Base-by-base conservation (phyloP, 1,139 yeast species). In the Candida sp. region DNA sequence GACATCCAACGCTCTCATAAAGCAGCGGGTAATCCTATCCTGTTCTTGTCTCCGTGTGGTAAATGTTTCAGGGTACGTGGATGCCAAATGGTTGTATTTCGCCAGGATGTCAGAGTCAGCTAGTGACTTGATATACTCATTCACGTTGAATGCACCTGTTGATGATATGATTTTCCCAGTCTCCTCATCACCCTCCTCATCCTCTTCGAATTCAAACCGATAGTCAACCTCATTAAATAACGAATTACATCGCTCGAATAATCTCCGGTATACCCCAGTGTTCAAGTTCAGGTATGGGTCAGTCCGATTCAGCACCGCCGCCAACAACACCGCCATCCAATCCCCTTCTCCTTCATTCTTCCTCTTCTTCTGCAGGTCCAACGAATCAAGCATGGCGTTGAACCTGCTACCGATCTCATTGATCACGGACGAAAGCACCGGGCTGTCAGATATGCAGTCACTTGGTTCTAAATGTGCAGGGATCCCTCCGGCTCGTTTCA, bases 261-360 rank as follows among this genome's bases (percentile, higher is more conserved):
- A 45, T 5, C 47, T 35, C 25, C 47, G 44, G 47, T 60, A 62
- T 26, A 27, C 26, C 1, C 48, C 50, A 1, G 60, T 55, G 33
- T 62, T 52, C 30, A 57, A 49, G 3, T 40, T 42, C 7, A 45
- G 17, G 22, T 55, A 48, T 2, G 63, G 64, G 1, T 58, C 39
- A 40, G 61, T 60, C 26, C 60, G 63, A 7, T 53, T 53, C 27
- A 58, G 57, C 26, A 66, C 48, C 2, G 66, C 66, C 23, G 69
- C 59, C 32, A 62, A 49, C 8, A 72, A 49, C 1, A 72, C 59
- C 23, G 70, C 68, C 44, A 62, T 66, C 78, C 78, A 73, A 33
- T 60, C 52, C 17, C 17, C 17, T 17, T 17, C 17, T 17, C 17
- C 17, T 17, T 17, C 17, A 17, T 17, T 17, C 17, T 17, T 17